These are phyloP conservation scores for Petunia hybrid DNA, from an alignment of 305 asterid genomes.

Conservation along the genomic window DNA sequence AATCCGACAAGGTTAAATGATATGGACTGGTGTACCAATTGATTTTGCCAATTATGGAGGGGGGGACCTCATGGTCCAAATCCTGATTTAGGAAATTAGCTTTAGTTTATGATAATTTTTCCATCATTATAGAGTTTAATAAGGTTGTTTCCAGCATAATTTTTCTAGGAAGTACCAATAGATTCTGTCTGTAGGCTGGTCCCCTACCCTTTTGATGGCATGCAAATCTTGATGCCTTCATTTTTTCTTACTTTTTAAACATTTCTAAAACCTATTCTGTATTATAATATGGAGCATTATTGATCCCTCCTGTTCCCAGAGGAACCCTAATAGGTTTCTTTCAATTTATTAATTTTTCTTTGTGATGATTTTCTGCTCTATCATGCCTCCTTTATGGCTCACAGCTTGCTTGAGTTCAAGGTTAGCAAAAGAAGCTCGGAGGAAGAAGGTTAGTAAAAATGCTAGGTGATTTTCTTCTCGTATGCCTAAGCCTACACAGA, in stretches of 20 bases:
- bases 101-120: constrained; percentile 27
- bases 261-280: neutral
- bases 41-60: constrained; percentile 38
- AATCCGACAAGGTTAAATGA: constrained; percentile 15
- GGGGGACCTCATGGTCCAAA: constrained; percentile 33
- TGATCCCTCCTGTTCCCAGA: constrained; percentile 9
- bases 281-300: constrained; percentile 26
- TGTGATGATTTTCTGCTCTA: neutral
- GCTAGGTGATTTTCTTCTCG: no score
- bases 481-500: no score
- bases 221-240: constrained; percentile 24
- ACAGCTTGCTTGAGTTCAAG: neutral
- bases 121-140: constrained; percentile 27
- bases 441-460: neutral
- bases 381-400: neutral
- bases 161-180: constrained; percentile 45
- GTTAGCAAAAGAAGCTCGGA: neutral
- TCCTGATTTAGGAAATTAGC: constrained; percentile 31
- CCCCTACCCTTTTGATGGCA: constrained; percentile 38
- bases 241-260: constrained; percentile 18
- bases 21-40: constrained; percentile 10
- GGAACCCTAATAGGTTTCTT: constrained; percentile 13
- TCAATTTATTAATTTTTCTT: neutral
- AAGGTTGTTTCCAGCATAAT: constrained; percentile 29
- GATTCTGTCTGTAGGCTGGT: constrained; percentile 62